Percentiles rank a stretch among this genome's conserved stretches.
Conservation (phyloP, 495 filamentous ascomycete genomes). For the Melanomma pulvis-pyrius region DNA sequence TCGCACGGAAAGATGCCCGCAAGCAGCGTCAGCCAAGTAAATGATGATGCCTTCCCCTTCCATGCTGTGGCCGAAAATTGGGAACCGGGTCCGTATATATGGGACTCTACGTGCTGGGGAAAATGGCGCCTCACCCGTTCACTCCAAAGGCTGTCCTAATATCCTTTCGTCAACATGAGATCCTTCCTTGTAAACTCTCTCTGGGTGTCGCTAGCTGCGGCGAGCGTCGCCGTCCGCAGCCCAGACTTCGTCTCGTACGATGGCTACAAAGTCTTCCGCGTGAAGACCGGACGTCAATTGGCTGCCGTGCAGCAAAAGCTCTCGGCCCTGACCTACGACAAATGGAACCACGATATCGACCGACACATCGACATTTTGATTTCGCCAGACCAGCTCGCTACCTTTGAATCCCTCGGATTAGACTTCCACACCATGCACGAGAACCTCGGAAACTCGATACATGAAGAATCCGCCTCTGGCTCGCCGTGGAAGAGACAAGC, state of each 20-base stretch:
- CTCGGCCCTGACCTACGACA: constrained; percentile 37
- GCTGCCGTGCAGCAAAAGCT: constrained; percentile 30
- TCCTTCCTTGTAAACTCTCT: background rate
- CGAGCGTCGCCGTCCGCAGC: background rate
- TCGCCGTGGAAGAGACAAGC: constrained; percentile 23
- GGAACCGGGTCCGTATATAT: background rate
- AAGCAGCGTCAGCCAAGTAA: background rate
- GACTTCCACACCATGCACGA: constrained; percentile 46
- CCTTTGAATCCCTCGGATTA: constrained; percentile 45
- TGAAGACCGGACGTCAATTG: constrained; percentile 35
- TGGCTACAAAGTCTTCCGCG: constrained; percentile 52
- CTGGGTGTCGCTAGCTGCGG: constrained; percentile 9
- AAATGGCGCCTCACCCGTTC: background rate
- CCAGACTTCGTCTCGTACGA: constrained; percentile 44
- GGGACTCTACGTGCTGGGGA: background rate
- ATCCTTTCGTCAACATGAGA: background rate
- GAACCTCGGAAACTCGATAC: constrained; percentile 50
- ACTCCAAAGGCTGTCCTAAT: background rate
- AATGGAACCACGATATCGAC: constrained; percentile 40
- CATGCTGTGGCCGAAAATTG: background rate
- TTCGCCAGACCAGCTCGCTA: constrained; percentile 41
- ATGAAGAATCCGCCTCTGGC: constrained; percentile 15
- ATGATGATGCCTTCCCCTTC: background rate
- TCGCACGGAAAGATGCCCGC: background rate
- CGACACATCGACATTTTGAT: constrained; percentile 48